These are phyloP conservation scores for Claviceps capensis DNA, from an alignment of 2,329 filamentous ascomycete species.

Conservation along the genomic window DNA sequence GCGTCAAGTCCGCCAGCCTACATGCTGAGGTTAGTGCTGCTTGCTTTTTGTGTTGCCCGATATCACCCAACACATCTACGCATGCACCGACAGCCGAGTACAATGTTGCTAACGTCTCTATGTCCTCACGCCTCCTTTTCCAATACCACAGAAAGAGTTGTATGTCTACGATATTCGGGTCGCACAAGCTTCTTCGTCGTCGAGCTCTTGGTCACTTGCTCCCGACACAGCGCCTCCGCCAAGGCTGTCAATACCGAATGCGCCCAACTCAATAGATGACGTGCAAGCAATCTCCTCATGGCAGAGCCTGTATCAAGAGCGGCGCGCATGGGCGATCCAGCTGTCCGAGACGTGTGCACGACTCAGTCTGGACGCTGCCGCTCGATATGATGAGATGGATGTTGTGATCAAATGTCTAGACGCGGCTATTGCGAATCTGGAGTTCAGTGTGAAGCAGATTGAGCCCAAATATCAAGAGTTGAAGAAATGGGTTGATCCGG, in stretches of 20 bases:
- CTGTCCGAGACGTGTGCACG: conserved; percentile 55
- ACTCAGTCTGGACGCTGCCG: conserved; percentile 48
- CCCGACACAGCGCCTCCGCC: conserved; percentile 37
- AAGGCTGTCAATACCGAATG: conserved; percentile 44
- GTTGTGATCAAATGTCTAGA: conserved; percentile 69
- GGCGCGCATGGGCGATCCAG: conserved; percentile 64
- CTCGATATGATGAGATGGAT: conserved; percentile 58
- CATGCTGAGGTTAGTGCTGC: conserved; percentile 54
- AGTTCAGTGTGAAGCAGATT: conserved; percentile 57
- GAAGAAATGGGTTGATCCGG: conserved; percentile 54
- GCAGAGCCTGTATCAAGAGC: conserved; percentile 71
- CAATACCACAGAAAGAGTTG: conserved; percentile 54
- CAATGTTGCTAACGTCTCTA: neutral
- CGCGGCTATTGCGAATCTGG: conserved; percentile 75
- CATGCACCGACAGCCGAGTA: neutral
- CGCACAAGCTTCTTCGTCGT: conserved; percentile 38
- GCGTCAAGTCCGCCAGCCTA: conserved; percentile 67
- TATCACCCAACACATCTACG: neutral
- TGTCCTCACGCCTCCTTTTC: neutral
- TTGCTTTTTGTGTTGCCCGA: neutral
- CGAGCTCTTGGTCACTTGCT: conserved; percentile 27
- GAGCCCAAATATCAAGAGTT: conserved; percentile 60
- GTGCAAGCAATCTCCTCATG: conserved; percentile 74
- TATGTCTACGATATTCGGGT: conserved; percentile 82
- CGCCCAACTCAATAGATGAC: conserved; percentile 73